Evolutionary conservation across 176 grass and related monocot species (phyloP), one percentile per base, ranked within the genome.

Genomic region (Oryza australiensis): DNA sequence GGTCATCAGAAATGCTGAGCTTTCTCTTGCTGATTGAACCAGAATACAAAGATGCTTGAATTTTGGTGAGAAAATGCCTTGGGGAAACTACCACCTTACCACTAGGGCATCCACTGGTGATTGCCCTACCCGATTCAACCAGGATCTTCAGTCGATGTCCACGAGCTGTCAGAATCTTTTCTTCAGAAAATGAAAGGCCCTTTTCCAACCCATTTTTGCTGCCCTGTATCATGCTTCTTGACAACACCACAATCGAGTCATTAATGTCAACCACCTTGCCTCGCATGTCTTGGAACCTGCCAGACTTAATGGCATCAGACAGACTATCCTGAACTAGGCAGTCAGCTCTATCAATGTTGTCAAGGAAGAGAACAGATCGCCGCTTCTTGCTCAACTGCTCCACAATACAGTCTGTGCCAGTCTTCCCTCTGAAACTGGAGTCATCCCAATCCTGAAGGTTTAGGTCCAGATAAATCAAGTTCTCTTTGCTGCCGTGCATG

Each of bases 281-380:
- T 12, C 84, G 79, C 34, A 88, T 80, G 83, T 90, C 85, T 18
- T 67, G 48, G 75, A 94, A 93, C 23, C 70, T 99, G 12, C 96
- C 96, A 6, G 72, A 85, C 46, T 86, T 62, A 51, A 87, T 64
- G 46, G 93, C 96, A 42, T 78, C 27, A 18, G 63, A 64, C 4
- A 99, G 87, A 64, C 83, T 87, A 0, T 78, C 88, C 73, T 91
- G 92, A 69, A 90, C 87, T 27, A 90, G 72, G 34, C 77, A 70
- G 84, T 99, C 91, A 22, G 89, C 93, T 80, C 91, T 91, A 49
- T 99, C 87, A 3, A 94, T 41, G 69, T 93, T 99, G 64, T 99
- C 83, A 43, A 99, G 87, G 76, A 91, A 99, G 43, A 99, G 66
- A 29, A 99, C 83, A 9, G 85, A 89, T 55, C 34, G 79, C 13